Conservation (phyloP, 768 basidiomycete species). For the Lactarius deliciosus region DNA sequence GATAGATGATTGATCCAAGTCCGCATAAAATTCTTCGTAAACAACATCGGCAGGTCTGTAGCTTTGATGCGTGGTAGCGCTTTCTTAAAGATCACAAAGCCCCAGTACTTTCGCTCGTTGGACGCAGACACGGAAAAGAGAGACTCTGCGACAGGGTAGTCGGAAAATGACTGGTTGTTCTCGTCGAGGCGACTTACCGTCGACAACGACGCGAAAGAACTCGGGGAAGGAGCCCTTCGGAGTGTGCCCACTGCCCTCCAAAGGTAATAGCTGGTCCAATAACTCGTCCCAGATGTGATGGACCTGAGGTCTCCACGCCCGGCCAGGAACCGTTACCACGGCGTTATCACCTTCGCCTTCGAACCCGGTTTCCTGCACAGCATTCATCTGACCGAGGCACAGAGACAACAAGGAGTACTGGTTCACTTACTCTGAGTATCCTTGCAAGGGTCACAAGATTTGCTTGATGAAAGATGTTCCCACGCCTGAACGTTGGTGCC, state of each 20-base stretch:
- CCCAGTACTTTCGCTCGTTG: constrained; percentile 89
- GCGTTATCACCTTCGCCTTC: constrained; percentile 60
- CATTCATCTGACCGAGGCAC: not conserved
- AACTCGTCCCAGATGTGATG: constrained; percentile 92
- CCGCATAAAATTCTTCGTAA: constrained; percentile 94
- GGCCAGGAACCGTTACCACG: constrained; percentile 48
- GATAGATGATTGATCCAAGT: constrained; percentile 96
- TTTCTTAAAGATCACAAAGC: constrained; percentile 88
- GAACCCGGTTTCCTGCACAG: constrained; percentile 37
- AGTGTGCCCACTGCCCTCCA: constrained; percentile 38
- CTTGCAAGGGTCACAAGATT: constrained; percentile 74
- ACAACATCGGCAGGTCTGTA: constrained; percentile 76
- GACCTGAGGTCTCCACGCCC: constrained; percentile 83
- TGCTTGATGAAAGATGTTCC: constrained; percentile 61
- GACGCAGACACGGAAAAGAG: constrained; percentile 84
- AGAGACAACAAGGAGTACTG: not conserved
- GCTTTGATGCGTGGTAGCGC: constrained; percentile 66
- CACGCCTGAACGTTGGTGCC: constrained; percentile 73
- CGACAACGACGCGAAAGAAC: constrained; percentile 88
- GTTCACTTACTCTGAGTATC: constrained; percentile 70
- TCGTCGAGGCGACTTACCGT: constrained; percentile 54
- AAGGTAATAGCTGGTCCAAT: constrained; percentile 69
- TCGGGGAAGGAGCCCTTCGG: constrained; percentile 75
- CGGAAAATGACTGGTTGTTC: constrained; percentile 11
- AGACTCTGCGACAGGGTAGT: constrained; percentile 54